Evolutionary conservation across 2,329 filamentous ascomycete species (phyloP), one percentile per base, ranked within the genome.

Genomic region (Pseudofabraea citricarpa): DNA sequence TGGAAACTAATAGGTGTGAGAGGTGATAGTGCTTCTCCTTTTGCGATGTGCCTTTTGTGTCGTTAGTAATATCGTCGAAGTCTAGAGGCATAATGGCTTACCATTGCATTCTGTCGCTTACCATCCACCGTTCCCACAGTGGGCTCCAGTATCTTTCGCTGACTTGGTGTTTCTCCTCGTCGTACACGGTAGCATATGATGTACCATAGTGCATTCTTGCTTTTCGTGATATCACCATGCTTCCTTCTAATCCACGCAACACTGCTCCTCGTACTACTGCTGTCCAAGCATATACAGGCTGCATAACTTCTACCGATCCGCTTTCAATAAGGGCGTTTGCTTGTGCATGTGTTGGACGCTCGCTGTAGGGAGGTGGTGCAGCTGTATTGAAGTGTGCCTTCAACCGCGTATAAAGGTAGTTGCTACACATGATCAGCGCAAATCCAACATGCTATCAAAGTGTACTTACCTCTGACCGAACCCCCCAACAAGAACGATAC

Each of bases 51-150:
- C 35, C 35, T 37, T 13, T 10, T 37, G 8, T 5, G 6, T 44
- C 24, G 24, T 53, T 19, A 55, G 52, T 15, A 38, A 19, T 10
- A 15, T 10, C 24, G 9, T 13, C 38, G 18, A 22, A 2, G 36
- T 21, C 22, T 39, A 40, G 39, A 8, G 19, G 16, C 5, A 43
- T 2, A 35, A 43, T 89, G 48, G 81, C 78, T 63, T 90, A 85
- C 87, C 87, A 90, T 64, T 89, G 84, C 85, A 91, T 90, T 37
- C 86, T 74, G 62, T 90, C 84, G 36, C 77, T 81, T 6, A 90
- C 85, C 85, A 89, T 90, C 85, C 84, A 90, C 38, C 85, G 67
- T 66, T 90, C 85, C 85, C 85, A 89, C 19, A 90, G 62, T 5
- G 84, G 85, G 52, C 80, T 85, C 85, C 85, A 90, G 58, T 90